Evolutionary conservation across 1,284 basidiomycete species (phyloP).

Genomic region (Mycena citricolor): DNA sequence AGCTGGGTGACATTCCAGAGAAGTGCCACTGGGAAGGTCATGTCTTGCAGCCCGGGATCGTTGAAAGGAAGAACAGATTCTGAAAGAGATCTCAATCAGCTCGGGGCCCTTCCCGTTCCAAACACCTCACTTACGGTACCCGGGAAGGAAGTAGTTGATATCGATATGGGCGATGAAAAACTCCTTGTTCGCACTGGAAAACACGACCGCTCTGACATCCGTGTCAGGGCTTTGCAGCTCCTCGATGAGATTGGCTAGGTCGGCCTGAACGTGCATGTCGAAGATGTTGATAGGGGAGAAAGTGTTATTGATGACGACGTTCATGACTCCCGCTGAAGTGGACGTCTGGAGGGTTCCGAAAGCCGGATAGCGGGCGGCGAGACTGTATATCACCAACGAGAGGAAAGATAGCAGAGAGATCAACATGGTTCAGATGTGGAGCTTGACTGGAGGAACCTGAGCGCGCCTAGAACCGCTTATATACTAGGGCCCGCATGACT

Average conservation of each 20-base stretch:
- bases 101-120: background rate
- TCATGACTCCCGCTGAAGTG: constrained; percentile 9
- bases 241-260: constrained; percentile 13
- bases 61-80: constrained; percentile 2
- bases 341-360: constrained; percentile 13
- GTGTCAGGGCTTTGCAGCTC: constrained; percentile 5
- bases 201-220: constrained; percentile 9
- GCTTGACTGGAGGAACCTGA: no score
- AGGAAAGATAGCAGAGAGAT: no score
- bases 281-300: constrained; percentile 15
- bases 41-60: constrained; percentile 3
- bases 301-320: constrained; percentile 17
- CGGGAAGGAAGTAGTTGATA: constrained; percentile 8
- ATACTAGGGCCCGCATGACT: no score
- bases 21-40: constrained; percentile 7
- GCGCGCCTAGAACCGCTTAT: no score
- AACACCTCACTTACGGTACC: constrained; percentile 4
- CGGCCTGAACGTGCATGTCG: constrained; percentile 10
- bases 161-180: constrained; percentile 15
- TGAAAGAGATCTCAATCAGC: background rate
- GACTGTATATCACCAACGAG: no score
- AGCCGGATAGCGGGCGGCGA: constrained; percentile 9
- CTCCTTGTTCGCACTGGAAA: constrained; percentile 8
- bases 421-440: no score
- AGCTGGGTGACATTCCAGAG: constrained; percentile 20